These are phyloP conservation scores for Nicotiana obtusifolia DNA, from an alignment of 257 asterid genomes.

Conservation along the genomic window DNA sequence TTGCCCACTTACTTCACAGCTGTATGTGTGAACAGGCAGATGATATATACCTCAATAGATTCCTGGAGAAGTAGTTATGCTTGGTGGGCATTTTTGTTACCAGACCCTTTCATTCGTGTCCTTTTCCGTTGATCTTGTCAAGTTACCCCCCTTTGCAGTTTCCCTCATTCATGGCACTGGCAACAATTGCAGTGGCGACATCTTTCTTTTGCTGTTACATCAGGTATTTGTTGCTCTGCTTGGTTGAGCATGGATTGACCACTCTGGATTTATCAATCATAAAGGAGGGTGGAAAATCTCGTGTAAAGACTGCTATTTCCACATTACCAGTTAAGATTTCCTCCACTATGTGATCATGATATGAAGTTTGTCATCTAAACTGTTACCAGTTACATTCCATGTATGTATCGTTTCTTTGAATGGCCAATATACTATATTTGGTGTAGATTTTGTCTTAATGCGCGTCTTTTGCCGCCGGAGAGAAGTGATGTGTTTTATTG, in stretches of 20 bases:
- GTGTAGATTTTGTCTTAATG: not conserved
- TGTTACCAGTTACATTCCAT: not conserved
- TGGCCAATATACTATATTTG: not conserved
- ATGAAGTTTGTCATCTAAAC: not conserved
- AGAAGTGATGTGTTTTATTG: not conserved
- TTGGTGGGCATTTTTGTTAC: not conserved
- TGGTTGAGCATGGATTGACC: not conserved
- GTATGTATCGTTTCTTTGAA: not conserved
- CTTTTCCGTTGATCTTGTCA: not conserved
- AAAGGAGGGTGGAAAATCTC: not conserved
- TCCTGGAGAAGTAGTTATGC: conserved; percentile 13
- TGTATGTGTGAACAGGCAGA: conserved; percentile 13
- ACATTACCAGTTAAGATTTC: not conserved
- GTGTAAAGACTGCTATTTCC: not conserved
- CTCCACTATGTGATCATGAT: not conserved
- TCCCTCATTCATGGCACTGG: not conserved
- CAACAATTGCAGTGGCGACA: not conserved
- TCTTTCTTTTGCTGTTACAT: not conserved
- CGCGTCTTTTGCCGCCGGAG: not conserved
- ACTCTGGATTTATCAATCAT: not conserved
- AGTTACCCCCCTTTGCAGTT: not conserved
- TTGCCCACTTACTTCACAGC: not conserved
- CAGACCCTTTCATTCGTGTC: not conserved
- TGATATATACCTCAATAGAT: conserved; percentile 15
- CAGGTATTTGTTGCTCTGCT: not conserved